These are phyloP conservation scores for Kazachstania taianensis DNA, from an alignment of 805 yeast species.

Conservation along the genomic window DNA sequence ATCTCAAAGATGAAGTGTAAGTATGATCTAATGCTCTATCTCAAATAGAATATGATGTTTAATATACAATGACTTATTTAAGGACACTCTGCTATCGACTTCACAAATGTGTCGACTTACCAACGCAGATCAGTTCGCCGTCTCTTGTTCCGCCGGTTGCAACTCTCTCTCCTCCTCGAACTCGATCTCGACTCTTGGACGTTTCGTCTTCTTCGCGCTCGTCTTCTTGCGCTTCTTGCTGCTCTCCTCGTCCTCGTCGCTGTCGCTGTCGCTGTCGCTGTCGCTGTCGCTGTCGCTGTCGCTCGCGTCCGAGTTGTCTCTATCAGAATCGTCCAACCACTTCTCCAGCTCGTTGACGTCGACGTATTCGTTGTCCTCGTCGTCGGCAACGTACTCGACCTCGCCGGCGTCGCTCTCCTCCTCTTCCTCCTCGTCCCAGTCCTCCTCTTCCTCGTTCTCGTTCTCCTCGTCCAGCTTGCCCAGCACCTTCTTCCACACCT, in stretches of 20 bases:
- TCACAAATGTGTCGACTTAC: too few relatives aligned
- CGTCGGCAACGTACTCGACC: constrained; percentile 83
- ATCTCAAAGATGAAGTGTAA: too few relatives aligned
- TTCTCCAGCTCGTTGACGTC: constrained; percentile 88
- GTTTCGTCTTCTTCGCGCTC: constrained; percentile 37
- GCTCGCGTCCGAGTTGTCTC: constrained; percentile 26
- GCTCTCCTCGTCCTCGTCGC: constrained; percentile 31
- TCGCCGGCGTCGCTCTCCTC: constrained; percentile 58
- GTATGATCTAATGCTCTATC: too few relatives aligned
- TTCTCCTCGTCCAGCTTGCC: constrained; percentile 70
- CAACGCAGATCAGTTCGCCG: too few relatives aligned
- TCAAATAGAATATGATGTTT: constrained; percentile 1
- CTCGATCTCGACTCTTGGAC: constrained; percentile 72
- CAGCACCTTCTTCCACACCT: constrained; percentile 89
- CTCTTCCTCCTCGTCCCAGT: constrained; percentile 39
- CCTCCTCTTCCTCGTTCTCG: constrained; percentile 37
- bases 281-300: constrained; percentile 24
- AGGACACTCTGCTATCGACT: too few relatives aligned
- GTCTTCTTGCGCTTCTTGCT: constrained; percentile 32
- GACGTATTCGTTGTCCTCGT: constrained; percentile 79
- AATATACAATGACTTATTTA: too few relatives aligned
- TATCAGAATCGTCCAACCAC: constrained; percentile 60
- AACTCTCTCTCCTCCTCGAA: constrained; percentile 58
- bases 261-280: constrained; percentile 13
- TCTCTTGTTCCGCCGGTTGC: constrained; percentile 24